Base-by-base conservation (phyloP, 1,284 basidiomycete genomes). In the Malassezia obtusa region DNA sequence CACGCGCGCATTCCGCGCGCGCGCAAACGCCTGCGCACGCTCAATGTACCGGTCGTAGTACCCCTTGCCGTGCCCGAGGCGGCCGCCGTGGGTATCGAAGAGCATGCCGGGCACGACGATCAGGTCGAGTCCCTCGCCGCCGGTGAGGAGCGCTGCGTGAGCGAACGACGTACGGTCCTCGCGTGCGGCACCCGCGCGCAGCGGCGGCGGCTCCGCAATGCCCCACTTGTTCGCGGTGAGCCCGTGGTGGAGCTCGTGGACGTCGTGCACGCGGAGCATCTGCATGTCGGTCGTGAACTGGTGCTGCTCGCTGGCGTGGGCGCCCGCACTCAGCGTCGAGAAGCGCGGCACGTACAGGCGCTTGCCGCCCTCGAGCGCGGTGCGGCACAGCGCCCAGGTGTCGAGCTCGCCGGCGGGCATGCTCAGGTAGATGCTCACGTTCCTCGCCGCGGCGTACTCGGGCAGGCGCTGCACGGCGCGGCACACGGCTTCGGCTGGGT, bases 41-140 rank as follows among this genome's bases (percentile, higher is more conserved):
- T 17, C 28, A 5, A 74, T 45, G 52, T 75, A 75, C 28, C 75
- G 69, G 55, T 77, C 76, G 55, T 77, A 77, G 65, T 76, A 77
- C 0, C 76, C 76, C 38, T 75, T 64, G 17, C 76, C 76, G 50
- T 77, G 75, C 2, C 76, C 76, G 0, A 77, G 52, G 9, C 76
- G 57, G n/a, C 70, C 68, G 12, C 68, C 65, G 2, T 58, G 30
- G 30, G 45, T 28, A 50, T 77, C 76, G 48, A 76, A 77, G 0
- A 73, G 73, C 6, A 77, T 61, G 14, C 75, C 76, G 0, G 76
- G 76, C 2, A 74, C 65, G 8, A 77, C 60, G 36, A 77, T 74
- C n/a, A 77, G 58, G 48, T 77, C 76, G 6, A 77, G 61, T 0
- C 75, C 75, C 4, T 63, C 39, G 2, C 66, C 69, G 2, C 63